Evolutionary conservation across 140 eudicot genomes (phyloP), one percentile per base, ranked within the genome.

Genomic region (Bidens hawaiensis): DNA sequence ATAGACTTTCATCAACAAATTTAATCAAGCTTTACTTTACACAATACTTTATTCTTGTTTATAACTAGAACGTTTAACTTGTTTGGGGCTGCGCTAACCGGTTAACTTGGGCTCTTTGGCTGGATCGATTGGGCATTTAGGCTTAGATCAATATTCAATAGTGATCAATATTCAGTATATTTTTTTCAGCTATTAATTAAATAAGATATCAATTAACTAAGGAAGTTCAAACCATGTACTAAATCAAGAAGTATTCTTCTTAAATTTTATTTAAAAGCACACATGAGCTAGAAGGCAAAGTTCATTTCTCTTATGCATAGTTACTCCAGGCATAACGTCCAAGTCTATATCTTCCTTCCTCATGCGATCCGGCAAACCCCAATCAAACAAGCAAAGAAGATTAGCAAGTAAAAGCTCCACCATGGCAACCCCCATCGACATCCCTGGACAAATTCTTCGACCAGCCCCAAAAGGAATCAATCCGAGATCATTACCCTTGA

Each of bases 381-480:
- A 78, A 19, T 73, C 57, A 63, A 73, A 78, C 19, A 42, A 19
- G 60, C 40, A 78, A 17, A 78, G 17, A 21, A 78, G 60, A 63
- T 78, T 78, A 27, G 83, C 75, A 36, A 78, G 79, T 43, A 70
- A 62, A 61, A 43, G 49, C 15, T 43, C 49, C 10, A 69, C 63
- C 24, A 2, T 62, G 4, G 28, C 10, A 13, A 40, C 5, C 31
- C 79, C 83, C 45, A 62, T 22, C 1, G 42, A 27, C 22, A 72
- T 55, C 18, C 78, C 83, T 1, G 75, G 79, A 38, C 78, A 77
- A 0, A 43, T 70, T 77, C 82, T 71, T 19, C 75, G 59, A 0
- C 82, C 78, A 0, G 64, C 71, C 17, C 79, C 83, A 34, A 78
- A 78, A 0, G 83, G 79, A 25, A 68, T 68, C 5, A 73, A 63